These are phyloP conservation scores for Coffea canephora DNA, from an alignment of 257 asterid genomes.

Conservation along the genomic window DNA sequence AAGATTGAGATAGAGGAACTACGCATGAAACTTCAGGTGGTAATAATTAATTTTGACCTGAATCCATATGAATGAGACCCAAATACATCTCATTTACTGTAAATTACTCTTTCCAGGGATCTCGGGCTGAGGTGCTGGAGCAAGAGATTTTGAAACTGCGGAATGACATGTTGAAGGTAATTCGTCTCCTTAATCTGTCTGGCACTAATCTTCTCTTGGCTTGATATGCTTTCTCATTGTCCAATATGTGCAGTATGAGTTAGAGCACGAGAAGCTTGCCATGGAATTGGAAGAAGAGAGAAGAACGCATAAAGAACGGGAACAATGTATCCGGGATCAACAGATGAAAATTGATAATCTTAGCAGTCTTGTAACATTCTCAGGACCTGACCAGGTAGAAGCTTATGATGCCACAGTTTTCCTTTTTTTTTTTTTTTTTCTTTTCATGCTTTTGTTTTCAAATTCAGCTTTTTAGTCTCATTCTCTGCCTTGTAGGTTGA, in stretches of 20 bases:
- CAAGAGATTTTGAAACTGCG: constrained; percentile 90
- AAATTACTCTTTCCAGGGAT: constrained; percentile 52
- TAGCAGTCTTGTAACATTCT: constrained; percentile 45
- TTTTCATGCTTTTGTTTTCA: constrained; percentile 12
- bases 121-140: constrained; percentile 85
- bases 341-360: constrained; percentile 68
- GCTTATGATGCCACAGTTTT: constrained; percentile 7
- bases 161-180: constrained; percentile 94
- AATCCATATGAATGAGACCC: constrained; percentile 4
- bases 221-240: constrained; percentile 13
- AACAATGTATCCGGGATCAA: constrained; percentile 66
- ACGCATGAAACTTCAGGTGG: constrained; percentile 85
- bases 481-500: neutral
- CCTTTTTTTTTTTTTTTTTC: neutral
- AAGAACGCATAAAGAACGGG: constrained; percentile 78
- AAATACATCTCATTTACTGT: constrained; percentile 3
- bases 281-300: constrained; percentile 93
- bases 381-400: constrained; percentile 61
- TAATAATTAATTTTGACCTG: constrained; percentile 11
- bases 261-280: constrained; percentile 86
- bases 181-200: constrained; percentile 1
- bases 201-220: neutral
- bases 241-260: constrained; percentile 55
- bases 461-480: neutral
- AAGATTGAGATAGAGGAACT: constrained; percentile 87